phyloP scores from a whole-genome alignment of 129 eudicot genomes.

The Apium graveolens region DNA sequence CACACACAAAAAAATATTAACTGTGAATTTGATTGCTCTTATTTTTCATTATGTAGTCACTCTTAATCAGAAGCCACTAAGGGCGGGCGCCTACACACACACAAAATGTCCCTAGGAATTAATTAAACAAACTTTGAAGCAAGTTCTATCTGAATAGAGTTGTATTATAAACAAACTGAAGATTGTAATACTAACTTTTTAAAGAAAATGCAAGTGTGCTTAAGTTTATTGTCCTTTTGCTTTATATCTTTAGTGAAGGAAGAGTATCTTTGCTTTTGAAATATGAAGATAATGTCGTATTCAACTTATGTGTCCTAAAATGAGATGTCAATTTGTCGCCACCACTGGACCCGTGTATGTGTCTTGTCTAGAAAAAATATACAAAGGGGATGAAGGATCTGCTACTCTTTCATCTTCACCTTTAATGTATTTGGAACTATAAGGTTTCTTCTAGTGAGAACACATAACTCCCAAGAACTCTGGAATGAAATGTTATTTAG shows the following conservation, averaged over 20 bases:
- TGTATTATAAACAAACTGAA: background rate
- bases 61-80: background rate
- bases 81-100: background rate
- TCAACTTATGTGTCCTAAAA: background rate
- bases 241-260: background rate
- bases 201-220: slow-evolving; percentile 1
- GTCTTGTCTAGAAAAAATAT: background rate
- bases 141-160: background rate
- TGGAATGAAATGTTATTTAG: background rate
- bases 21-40: background rate
- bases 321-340: background rate
- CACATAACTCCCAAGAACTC: background rate
- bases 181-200: background rate
- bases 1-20: background rate
- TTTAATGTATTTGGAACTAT: background rate
- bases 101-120: background rate
- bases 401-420: background rate
- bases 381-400: background rate
- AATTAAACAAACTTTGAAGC: background rate
- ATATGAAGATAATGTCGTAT: background rate
- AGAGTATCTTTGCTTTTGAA: background rate
- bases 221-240: slow-evolving; percentile 6
- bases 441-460: background rate
- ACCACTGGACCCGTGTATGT: background rate
- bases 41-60: background rate